Base-by-base conservation (phyloP, 2,329 filamentous ascomycete species). In the Didymella pinodella region DNA sequence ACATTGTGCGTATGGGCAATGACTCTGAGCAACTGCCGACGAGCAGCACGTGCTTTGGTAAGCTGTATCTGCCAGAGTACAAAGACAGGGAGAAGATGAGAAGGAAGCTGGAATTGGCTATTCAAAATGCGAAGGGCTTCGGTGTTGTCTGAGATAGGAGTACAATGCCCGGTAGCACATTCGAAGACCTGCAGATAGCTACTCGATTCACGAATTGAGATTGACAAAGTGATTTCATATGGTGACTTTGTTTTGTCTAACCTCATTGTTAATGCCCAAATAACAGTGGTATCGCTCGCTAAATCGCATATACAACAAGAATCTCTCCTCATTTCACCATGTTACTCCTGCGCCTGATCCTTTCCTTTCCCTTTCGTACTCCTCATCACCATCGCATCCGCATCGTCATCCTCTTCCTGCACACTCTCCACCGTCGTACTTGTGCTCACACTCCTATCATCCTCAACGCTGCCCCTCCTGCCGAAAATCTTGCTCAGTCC, bases 11-110 rank as follows among this genome's bases (percentile, higher is more conserved):
- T 69, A 92, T 93, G 32, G 67, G 71, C 88, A 91, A 16, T 83
- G 88, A 84, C 61, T 83, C 84, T 65, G 76, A 81, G 62, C 80
- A 65, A 75, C 71, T 99, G 67, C 95, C 95, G 3, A 96, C 90
- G 5, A 94, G 92, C 61, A 90, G 93, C 70, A 99, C 95, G 0
- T 99, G 95, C 77, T 98, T 97, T 79, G 92, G 94, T 1, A 93
- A 91, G 47, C 78, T 99, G 45, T 79, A 96, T 64, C 77, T 99
- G 61, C 95, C 95, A 1, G 89, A 93, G 77, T 99, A 98, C 76
- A 83, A 80, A 53, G 86, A 86, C 38, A 86, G 83, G 71, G 87
- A 90, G 59, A 86, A 90, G 34, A 74, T 99, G 72, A 84, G 84
- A 74, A 83, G 89, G 78, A 91, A 93, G 70, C 78, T 99, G 70